Base-by-base conservation (phyloP, 352 stramenopile genomes). In the Globisporangium okanoganense region DNA sequence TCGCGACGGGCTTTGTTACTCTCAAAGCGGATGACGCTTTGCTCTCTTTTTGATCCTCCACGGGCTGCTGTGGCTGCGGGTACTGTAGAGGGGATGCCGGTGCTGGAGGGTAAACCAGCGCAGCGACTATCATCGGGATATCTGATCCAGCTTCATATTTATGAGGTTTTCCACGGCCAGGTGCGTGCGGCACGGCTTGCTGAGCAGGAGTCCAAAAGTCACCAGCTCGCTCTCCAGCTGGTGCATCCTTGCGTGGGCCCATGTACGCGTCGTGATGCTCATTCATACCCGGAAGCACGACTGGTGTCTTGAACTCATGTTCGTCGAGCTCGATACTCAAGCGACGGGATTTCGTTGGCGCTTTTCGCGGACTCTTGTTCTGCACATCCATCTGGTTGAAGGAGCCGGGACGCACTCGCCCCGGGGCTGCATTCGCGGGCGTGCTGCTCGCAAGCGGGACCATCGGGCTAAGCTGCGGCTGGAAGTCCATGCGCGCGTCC, bases 321-420 rank as follows among this genome's bases (percentile, higher is more conserved):
- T 49, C 52, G n/a, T 66, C 31, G 18, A 58, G 22, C 22, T 56
- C 53, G 22, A 61, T 57, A 18, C 47, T 52, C 31, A 57, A 47
- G 53, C 43, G 45, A 13, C 61, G 61, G 12, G 35, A 16, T 45
- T 52, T 58, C 20, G 36, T 33, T 8, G 60, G 33, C 10, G 60
- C 35, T 47, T 66, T 56, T 6, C 45, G 35, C 9, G 60, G 60
- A 31, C 60, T 66, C 25, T 61, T 66, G 35, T 59, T 54, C 27
- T 66, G 60, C 18, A 51, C 60, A 45, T 66, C 60, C 24, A 61
- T 45, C 16, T 56, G 35, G n/a, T 44, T 54, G n/a, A n/a, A n/a
- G 33, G 56, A 44, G 20, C 33, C 31, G 22, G 54, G 16, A 12
- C 51, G 41, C 14, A 44, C 18, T 12, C 52, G 24, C 14, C 50